These are phyloP conservation scores for Hemerocallis citrina DNA, from an alignment of 106 monocot species.

Conservation along the genomic window DNA sequence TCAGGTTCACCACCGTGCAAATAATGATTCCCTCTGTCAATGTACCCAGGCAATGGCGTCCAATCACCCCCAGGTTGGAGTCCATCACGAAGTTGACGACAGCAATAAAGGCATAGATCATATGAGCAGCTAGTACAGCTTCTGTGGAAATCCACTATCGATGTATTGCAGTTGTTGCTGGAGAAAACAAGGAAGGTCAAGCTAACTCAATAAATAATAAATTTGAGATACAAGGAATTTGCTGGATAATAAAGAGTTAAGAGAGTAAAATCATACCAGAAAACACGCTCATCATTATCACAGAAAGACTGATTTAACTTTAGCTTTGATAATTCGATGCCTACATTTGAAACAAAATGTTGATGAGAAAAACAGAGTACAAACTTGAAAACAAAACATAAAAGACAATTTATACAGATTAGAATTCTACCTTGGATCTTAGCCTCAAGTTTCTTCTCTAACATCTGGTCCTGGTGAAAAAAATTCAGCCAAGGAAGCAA, in stretches of 20 bases:
- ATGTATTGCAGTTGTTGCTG: slow-evolving; percentile 45
- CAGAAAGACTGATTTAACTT: slow-evolving; percentile 31
- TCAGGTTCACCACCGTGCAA: not conserved
- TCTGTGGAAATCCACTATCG: slow-evolving; percentile 32
- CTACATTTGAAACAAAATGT: slow-evolving; percentile 11
- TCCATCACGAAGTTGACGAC: slow-evolving; percentile 42
- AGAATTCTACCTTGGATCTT: slow-evolving; percentile 31
- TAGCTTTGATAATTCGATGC: slow-evolving; percentile 14
- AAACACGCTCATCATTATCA: slow-evolving; percentile 41
- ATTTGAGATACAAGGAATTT: not conserved
- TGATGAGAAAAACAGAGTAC: not conserved
- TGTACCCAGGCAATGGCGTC: not conserved
- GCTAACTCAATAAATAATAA: not conserved
- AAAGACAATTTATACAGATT: not conserved
- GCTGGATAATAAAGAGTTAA: not conserved
- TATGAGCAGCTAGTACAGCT: slow-evolving; percentile 31
- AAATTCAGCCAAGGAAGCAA: slow-evolving; percentile 54
- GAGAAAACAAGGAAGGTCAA: not conserved
- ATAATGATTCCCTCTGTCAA: not conserved
- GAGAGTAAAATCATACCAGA: slow-evolving; percentile 22
- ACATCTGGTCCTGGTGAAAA: slow-evolving; percentile 27
- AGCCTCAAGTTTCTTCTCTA: slow-evolving; percentile 54
- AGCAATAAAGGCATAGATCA: slow-evolving; percentile 43
- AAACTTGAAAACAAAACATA: not conserved
- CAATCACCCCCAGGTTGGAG: slow-evolving; percentile 7